Percentiles rank a stretch among this genome's conserved stretches.
Evolutionary conservation across 129 eudicot genomes (phyloP).

Genomic region (Dittrichia graveolens): DNA sequence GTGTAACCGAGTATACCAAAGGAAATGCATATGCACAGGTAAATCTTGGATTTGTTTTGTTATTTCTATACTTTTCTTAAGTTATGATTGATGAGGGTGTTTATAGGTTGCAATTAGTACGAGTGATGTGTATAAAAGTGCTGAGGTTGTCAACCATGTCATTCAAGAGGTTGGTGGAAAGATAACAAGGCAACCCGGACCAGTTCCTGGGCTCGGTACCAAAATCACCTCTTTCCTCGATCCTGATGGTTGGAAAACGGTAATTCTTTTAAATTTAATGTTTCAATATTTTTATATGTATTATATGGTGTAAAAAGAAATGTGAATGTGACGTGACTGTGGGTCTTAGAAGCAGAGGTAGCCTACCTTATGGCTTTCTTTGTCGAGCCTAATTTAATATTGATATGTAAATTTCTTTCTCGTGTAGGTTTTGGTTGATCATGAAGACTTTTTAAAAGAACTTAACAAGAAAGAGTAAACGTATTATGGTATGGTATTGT

Average conservation of each 20-base stretch:
- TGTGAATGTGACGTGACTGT: background rate
- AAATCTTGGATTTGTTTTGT: background rate
- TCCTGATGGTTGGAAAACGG: constrained; percentile 99
- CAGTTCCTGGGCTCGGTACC: constrained; percentile 85
- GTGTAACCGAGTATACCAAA: constrained; percentile 87
- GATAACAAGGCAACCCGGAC: constrained; percentile 81
- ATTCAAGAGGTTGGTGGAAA: constrained; percentile 92
- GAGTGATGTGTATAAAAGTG: constrained; percentile 86
- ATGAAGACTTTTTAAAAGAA: constrained; percentile 87
- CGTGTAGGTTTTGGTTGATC: constrained; percentile 80
- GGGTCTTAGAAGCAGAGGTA: background rate
- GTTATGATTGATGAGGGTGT: constrained; percentile 4
- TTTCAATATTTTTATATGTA: background rate
- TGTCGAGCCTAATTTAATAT: background rate
- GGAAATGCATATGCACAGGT: constrained; percentile 99
- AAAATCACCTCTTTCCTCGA: constrained; percentile 79
- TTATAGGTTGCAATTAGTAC: constrained; percentile 85
- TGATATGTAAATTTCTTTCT: background rate
- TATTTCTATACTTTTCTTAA: background rate
- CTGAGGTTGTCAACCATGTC: constrained; percentile 69
- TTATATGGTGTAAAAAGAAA: background rate
- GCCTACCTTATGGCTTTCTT: background rate
- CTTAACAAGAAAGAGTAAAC: constrained; percentile 39
- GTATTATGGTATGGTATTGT: constrained; percentile 9
- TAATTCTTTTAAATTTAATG: constrained; percentile 32